These are phyloP conservation scores for Stemphylium vesicarium DNA, from an alignment of 2,329 filamentous ascomycete genomes.

Conservation along the genomic window DNA sequence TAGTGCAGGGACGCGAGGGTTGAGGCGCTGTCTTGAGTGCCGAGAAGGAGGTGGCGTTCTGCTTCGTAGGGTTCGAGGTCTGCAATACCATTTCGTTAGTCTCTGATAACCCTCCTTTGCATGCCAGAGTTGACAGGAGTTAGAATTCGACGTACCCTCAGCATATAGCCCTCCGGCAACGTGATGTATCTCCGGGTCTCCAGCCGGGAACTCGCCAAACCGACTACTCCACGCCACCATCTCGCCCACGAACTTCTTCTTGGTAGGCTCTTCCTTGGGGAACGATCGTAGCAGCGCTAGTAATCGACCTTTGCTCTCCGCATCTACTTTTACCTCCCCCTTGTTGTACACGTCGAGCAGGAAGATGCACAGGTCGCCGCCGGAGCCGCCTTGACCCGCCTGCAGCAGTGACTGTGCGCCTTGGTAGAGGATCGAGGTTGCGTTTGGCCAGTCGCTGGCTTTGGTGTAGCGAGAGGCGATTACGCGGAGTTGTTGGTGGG, in stretches of 20 bases:
- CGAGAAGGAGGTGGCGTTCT: slow-evolving; percentile 85
- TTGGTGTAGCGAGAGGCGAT: slow-evolving; percentile 95
- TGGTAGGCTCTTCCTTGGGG: slow-evolving; percentile 80
- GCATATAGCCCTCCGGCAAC: slow-evolving; percentile 86
- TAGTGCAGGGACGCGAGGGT: slow-evolving; percentile 85
- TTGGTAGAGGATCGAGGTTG: slow-evolving; percentile 83
- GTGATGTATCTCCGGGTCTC: slow-evolving; percentile 94
- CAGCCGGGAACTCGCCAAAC: slow-evolving; percentile 84
- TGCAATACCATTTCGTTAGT: slow-evolving; percentile 28
- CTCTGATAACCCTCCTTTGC: background rate
- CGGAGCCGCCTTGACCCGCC: slow-evolving; percentile 91
- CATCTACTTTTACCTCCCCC: slow-evolving; percentile 77
- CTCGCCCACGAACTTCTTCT: slow-evolving; percentile 90
- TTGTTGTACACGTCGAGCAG: slow-evolving; percentile 91
- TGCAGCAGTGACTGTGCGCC: slow-evolving; percentile 86
- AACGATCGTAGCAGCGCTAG: slow-evolving; percentile 83
- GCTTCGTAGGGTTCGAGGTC: slow-evolving; percentile 93
- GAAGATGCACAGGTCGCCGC: slow-evolving; percentile 86
- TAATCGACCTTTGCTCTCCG: slow-evolving; percentile 74
- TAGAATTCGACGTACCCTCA: slow-evolving; percentile 60
- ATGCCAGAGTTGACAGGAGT: background rate
- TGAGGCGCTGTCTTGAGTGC: slow-evolving; percentile 86
- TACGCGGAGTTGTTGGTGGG: slow-evolving; percentile 96
- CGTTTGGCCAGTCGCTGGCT: slow-evolving; percentile 79
- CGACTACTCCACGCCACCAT: slow-evolving; percentile 89